These are phyloP conservation scores for Globisporangium nagaii DNA, from an alignment of 352 stramenopile genomes.

Conservation along the genomic window DNA sequence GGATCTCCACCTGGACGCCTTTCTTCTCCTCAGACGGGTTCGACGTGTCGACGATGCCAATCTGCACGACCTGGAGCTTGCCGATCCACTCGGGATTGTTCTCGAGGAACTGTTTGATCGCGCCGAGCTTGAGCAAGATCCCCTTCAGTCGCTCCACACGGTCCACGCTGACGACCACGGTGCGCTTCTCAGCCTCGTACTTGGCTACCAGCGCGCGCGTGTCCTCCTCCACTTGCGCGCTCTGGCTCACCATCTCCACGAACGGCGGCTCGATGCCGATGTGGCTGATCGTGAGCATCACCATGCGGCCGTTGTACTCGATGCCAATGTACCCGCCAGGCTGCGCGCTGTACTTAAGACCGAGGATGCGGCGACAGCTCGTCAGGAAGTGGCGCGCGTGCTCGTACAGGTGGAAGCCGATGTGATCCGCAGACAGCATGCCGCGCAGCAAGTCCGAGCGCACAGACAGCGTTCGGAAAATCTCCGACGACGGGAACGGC, in stretches of 20 bases:
- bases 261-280: constrained; percentile 95
- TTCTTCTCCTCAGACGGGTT: constrained; percentile 70
- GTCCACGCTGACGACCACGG: constrained; percentile 93
- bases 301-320: constrained; percentile 95
- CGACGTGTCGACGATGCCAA: constrained; percentile 70
- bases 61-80: constrained; percentile 84
- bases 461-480: constrained; percentile 97
- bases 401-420: constrained; percentile 98
- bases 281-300: constrained; percentile 97
- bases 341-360: constrained; percentile 89
- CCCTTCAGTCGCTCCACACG: constrained; percentile 96
- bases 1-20: constrained; percentile 56
- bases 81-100: constrained; percentile 71
- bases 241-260: constrained; percentile 62
- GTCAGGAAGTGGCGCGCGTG: constrained; percentile 98
- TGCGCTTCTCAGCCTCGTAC: constrained; percentile 50
- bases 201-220: constrained; percentile 31
- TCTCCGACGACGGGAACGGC: constrained; percentile 99
- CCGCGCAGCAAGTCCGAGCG: constrained; percentile 94
- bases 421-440: constrained; percentile 96
- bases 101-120: constrained; percentile 93
- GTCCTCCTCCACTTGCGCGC: constrained; percentile 45
- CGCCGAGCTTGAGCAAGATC: constrained; percentile 95
- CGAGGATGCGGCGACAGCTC: constrained; percentile 88
- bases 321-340: constrained; percentile 91